phyloP scores from a whole-genome alignment of 495 filamentous ascomycete genomes.

The Mycothermus thermophilus region DNA sequence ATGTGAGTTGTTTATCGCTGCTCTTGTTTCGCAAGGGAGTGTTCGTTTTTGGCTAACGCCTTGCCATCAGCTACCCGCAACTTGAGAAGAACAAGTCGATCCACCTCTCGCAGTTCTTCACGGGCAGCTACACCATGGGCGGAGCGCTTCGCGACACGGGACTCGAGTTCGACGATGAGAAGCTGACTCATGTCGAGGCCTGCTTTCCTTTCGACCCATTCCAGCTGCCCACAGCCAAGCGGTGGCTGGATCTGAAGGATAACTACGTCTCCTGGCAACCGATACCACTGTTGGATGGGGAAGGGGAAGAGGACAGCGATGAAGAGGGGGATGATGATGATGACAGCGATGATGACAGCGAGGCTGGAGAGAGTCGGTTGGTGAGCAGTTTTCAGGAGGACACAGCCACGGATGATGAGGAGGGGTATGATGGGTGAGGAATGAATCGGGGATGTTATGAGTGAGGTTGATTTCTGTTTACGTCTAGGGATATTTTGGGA shows the following conservation, averaged over 20 bases:
- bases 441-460: constrained; percentile 17
- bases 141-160: constrained; percentile 50
- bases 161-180: constrained; percentile 47
- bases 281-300: constrained; percentile 51
- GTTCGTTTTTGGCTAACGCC: background rate
- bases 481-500: constrained; percentile 30
- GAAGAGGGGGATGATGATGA: constrained; percentile 29
- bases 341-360: constrained; percentile 27
- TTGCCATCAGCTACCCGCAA: constrained; percentile 41
- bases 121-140: constrained; percentile 30
- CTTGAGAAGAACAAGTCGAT: constrained; percentile 83
- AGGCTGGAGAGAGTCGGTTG: background rate
- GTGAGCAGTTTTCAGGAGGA: too few species aligned
- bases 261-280: constrained; percentile 79
- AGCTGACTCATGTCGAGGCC: constrained; percentile 65
- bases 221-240: constrained; percentile 65
- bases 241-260: constrained; percentile 56
- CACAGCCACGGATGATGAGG: constrained; percentile 21
- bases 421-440: constrained; percentile 32
- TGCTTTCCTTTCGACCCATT: constrained; percentile 98
- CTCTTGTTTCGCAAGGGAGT: background rate
- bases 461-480: constrained; percentile 41
- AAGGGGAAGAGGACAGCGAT: constrained; percentile 35
- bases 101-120: constrained; percentile 49
- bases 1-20: constrained; percentile 25